Base-by-base conservation (phyloP, 129 eudicot species). In the Arctium minus region DNA sequence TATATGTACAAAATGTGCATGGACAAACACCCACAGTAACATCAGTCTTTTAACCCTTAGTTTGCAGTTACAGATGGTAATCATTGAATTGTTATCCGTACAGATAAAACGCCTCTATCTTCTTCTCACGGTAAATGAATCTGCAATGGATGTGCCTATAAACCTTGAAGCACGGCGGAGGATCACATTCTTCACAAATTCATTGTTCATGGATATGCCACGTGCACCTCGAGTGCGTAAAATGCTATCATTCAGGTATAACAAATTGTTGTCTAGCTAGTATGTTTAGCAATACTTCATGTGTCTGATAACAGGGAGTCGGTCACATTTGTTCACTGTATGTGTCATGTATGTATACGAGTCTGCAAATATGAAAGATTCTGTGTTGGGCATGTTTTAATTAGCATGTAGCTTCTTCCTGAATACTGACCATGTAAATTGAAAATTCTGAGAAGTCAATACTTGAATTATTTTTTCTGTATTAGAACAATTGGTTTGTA, bases 151-250 rank as follows among this genome's bases (percentile, higher is more conserved):
- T 80, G 98, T 96, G 80, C 99, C 99, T 44, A 92, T 88, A 69
- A 96, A 96, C 86, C 98, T 96, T 85, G 99, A 96, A 85, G 98
- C 99, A 76, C 92, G 98, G 73, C 81, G 99, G 79, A 90, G 99
- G 91, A 91, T 96, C 68, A 86, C 99, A 79, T 96, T 93, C 85
- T 96, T 96, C 83, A 86, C 99, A 82, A 96, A 96, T 87, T 96
- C 99, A 38, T 84, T 96, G 77, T 96, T 96, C 86, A 96, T 93
- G 99, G 89, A 93, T 81, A 96, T 96, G 99, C 99, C 99, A 84
- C 94, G 94, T 62, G 99, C 99, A 74, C 99, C 99, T 72, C 92
- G 86, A 84, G 99, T 93, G 22, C 97, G 98, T 65, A 93, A 93
- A 85, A 96, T 96, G 99, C 89, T 93, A 70, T 93, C 99, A 32